A percentile compares a stretch with the other conserved stretches of the same genome.
phyloP scores from a whole-genome alignment of 2,329 filamentous ascomycete genomes.

The Phaeosphaeriaceae sp. region DNA sequence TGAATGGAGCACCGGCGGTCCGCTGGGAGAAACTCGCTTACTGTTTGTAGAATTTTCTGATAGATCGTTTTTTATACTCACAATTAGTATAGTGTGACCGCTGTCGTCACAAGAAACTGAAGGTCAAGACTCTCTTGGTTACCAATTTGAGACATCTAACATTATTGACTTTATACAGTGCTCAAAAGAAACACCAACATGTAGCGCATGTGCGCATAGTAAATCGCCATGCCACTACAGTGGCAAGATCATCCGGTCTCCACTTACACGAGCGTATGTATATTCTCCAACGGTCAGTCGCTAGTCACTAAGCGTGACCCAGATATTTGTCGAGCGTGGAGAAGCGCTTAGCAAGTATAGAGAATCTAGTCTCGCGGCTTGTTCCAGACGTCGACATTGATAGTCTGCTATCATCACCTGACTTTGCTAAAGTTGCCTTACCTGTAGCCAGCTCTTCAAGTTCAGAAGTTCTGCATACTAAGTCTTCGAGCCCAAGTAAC shows the following conservation, averaged over 20 bases:
- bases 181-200: slow-evolving; percentile 32
- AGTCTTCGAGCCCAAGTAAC: slow-evolving; percentile 18
- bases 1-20: slow-evolving; percentile 3
- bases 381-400: slow-evolving; percentile 30
- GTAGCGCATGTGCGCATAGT: slow-evolving; percentile 26
- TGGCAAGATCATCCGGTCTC: slow-evolving; percentile 31
- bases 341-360: slow-evolving; percentile 26
- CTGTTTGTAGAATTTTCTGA: slow-evolving; percentile 9
- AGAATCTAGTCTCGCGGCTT: slow-evolving; percentile 25
- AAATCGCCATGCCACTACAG: slow-evolving; percentile 30
- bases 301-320: not conserved
- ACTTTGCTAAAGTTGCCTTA: slow-evolving; percentile 12
- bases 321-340: slow-evolving; percentile 32
- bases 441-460: slow-evolving; percentile 3
- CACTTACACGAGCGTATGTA: slow-evolving; percentile 26
- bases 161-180: slow-evolving; percentile 15
- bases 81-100: slow-evolving; percentile 23
- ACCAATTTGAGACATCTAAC: not conserved
- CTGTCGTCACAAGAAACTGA: slow-evolving; percentile 34
- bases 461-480: slow-evolving; percentile 11
- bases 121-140: slow-evolving; percentile 6
- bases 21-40: slow-evolving; percentile 13
- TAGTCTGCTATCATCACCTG: slow-evolving; percentile 22
- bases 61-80: slow-evolving; percentile 5
- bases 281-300: not conserved